Percentiles rank a stretch among this genome's conserved stretches.
Evolutionary conservation across 106 monocot genomes (phyloP).

Genomic region (Phalaenopsis aphrodite): DNA sequence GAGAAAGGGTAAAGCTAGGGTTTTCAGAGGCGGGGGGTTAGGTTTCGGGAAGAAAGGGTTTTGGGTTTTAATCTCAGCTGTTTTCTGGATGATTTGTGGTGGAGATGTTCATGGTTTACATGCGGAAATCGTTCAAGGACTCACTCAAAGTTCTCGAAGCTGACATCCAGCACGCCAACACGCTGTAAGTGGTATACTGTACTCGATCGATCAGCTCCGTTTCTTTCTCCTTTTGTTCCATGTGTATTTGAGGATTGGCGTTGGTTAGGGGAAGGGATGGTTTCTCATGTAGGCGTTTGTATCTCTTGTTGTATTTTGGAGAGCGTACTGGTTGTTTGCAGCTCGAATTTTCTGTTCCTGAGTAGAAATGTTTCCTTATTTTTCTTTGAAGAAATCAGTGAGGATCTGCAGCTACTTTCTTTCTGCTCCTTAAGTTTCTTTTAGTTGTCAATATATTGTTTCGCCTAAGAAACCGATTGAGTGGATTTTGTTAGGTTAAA

Average conservation of each 20-base stretch:
- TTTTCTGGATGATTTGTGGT: constrained; percentile 7
- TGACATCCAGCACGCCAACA: constrained; percentile 98
- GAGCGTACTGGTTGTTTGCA: background rate
- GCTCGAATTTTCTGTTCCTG: background rate
- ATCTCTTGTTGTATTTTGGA: no score
- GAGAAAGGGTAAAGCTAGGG: constrained; percentile 1
- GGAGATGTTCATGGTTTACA: constrained; percentile 48
- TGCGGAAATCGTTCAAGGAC: constrained; percentile 98
- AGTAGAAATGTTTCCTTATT: background rate
- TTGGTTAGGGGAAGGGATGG: background rate
- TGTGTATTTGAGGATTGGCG: background rate
- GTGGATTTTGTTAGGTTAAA: background rate
- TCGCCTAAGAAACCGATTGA: background rate
- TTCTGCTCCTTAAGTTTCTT: background rate
- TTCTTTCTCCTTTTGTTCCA: background rate
- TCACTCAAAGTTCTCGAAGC: constrained; percentile 95
- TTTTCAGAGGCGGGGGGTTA: background rate
- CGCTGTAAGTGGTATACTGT: constrained; percentile 45
- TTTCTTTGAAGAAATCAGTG: background rate
- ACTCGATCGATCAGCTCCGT: background rate
- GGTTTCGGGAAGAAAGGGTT: background rate
- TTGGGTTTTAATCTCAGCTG: background rate
- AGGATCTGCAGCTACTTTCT: background rate
- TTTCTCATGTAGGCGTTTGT: background rate
- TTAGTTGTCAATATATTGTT: background rate